Percentiles rank a stretch among this genome's conserved stretches.
phyloP scores from a whole-genome alignment of 225 moss, liverwort and hornwort genomes.

The Bryoerythrophyllum caledonicum region DNA sequence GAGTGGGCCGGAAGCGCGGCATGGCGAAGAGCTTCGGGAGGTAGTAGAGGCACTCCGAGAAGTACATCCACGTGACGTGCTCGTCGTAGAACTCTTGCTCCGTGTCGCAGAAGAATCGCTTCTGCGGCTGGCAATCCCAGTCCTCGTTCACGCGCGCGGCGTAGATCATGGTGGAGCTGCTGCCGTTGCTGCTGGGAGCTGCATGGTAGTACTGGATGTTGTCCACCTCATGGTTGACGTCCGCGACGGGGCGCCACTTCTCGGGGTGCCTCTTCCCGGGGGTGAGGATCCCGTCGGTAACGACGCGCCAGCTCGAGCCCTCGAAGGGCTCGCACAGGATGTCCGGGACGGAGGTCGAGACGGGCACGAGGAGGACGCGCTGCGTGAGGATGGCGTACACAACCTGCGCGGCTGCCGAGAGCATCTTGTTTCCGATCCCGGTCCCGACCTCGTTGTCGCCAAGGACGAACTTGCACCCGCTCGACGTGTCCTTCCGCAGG shows the following conservation, averaged over 20 bases:
- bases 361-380: conserved; percentile 42
- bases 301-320: conserved; percentile 50
- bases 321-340: conserved; percentile 58
- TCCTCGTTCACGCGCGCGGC: conserved; percentile 27
- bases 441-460: conserved; percentile 43
- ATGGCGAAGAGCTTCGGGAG: conserved; percentile 54
- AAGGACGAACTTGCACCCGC: conserved; percentile 52
- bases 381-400: conserved; percentile 56
- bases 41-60: conserved; percentile 47
- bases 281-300: conserved; percentile 21
- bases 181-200: conserved; percentile 12
- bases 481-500: conserved; percentile 18
- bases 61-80: conserved; percentile 46
- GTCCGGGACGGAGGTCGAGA: conserved; percentile 24
- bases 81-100: conserved; percentile 42
- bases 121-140: conserved; percentile 52
- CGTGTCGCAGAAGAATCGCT: conserved; percentile 49
- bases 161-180: conserved; percentile 22
- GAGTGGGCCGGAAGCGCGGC: conserved; percentile 35
- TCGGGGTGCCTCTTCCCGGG: conserved; percentile 23
- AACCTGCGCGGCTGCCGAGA: conserved; percentile 35
- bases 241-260: conserved; percentile 20
- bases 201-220: neutral
- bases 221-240: conserved; percentile 1
- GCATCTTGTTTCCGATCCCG: conserved; percentile 54